phyloP scores from a whole-genome alignment of 306 rosid species.

The Gillenia trifoliata region DNA sequence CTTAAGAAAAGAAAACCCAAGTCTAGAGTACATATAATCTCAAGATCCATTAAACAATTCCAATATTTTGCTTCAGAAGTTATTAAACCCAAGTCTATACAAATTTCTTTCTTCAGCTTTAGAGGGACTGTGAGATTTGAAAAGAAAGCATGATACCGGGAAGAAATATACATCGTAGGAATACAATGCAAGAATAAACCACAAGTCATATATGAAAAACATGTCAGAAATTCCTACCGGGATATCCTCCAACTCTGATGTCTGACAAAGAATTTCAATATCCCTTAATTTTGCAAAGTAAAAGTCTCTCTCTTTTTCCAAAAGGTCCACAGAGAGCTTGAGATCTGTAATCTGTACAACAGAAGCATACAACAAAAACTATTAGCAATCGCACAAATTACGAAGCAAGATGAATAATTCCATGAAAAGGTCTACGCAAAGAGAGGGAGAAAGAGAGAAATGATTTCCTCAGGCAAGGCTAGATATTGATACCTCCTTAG shows the following conservation, averaged over 20 bases:
- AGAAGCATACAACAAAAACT: conserved; percentile 8
- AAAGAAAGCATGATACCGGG: background rate
- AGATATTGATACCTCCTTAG: conserved; percentile 62
- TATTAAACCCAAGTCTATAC: background rate
- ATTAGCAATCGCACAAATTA: background rate
- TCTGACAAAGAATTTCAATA: conserved; percentile 86
- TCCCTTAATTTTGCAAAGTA: conserved; percentile 94
- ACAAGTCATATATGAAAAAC: background rate
- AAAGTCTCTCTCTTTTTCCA: conserved; percentile 96
- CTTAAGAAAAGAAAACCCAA: background rate
- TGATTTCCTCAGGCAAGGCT: background rate
- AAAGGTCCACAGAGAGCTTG: conserved; percentile 71
- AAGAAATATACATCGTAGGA: background rate
- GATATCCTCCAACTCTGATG: conserved; percentile 60
- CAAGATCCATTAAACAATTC: background rate
- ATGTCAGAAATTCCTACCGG: conserved; percentile 57
- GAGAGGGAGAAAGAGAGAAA: background rate
- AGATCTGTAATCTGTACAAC: conserved; percentile 72
- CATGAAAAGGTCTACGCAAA: too few relatives aligned
- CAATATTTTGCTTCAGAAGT: background rate
- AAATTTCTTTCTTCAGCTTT: background rate
- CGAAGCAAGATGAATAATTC: background rate
- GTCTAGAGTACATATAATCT: background rate
- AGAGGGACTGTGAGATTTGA: background rate
- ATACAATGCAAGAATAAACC: background rate